Base-by-base conservation (phyloP, 371 early-diverging fungal genomes). In the Saksenaea vasiformis region DNA sequence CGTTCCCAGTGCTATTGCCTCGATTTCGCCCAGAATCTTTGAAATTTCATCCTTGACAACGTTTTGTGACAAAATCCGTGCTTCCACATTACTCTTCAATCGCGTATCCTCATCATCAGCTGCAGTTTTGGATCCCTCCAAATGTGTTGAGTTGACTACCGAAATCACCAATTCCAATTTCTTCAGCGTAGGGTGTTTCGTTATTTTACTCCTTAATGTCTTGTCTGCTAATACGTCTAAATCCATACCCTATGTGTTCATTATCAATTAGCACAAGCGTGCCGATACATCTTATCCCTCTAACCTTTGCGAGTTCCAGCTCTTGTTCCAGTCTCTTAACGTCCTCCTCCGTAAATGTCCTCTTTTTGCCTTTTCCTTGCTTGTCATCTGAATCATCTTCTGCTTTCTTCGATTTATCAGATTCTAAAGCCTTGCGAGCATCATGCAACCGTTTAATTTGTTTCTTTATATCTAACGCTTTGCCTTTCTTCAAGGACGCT, bases 301-400 rank as follows among this genome's bases (percentile, higher is more conserved):
- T 37, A 66, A 74, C 79, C 72, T 77, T 80, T 27, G 76, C 27
- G 5, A 71, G 54, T 27, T 74, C 72, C 24, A 77, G 59, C 35
- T 78, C 75, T 13, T 65, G 63, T 65, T 80, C 78, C 36, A 72
- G 60, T 15, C 64, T 57, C n/a, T 62, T 60, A 9, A 73, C 15
- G 37, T 72, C 69, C 44, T 74, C 65, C 10, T 58, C 35, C 24
- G 65, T 72, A 1, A 59, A 36, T 41, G 14, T 65, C 54, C 53
- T 35, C 26, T 69, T 68, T 35, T 65, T 61, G 8, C 31, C 58
- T 37, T 61, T 64, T 31, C 27, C 60, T 38, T 44, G 37, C 1
- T 14, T 41, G 13, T 54, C 35, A 14, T 5, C n/a, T 36, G 19
- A n/a, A n/a, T n/a, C 56, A 17, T 47, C 38, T 31, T 36, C 19